These are phyloP conservation scores for Sugiyamaella floridensis DNA, from an alignment of 805 yeast genomes.

Conservation along the genomic window DNA sequence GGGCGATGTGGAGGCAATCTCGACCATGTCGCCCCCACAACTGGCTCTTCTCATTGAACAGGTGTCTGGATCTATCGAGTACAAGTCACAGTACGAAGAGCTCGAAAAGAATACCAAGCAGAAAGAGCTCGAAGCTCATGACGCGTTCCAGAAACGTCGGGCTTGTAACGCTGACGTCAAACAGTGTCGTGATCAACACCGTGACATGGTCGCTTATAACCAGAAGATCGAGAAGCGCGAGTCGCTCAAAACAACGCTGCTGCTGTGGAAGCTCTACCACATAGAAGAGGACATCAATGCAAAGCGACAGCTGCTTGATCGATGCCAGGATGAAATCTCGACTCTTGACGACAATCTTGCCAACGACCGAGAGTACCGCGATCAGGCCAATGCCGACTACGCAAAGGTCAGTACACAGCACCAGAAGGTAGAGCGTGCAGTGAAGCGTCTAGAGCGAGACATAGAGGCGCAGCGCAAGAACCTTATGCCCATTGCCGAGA, in stretches of 20 bases:
- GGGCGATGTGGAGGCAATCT: conserved; percentile 93
- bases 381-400: conserved; percentile 8
- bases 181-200: conserved; percentile 69
- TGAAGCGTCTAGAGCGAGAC: conserved; percentile 35
- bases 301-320: conserved; percentile 23
- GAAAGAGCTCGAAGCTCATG: conserved; percentile 44
- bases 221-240: conserved; percentile 40
- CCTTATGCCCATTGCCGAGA: conserved; percentile 58
- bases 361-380: conserved; percentile 14
- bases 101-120: conserved; percentile 40
- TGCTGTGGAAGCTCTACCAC: conserved; percentile 61
- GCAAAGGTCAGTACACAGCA: conserved; percentile 12
- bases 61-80: conserved; percentile 74
- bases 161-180: conserved; percentile 65
- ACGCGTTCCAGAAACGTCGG: conserved; percentile 61
- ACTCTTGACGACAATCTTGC: conserved; percentile 16
- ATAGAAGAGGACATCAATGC: conserved; percentile 36
- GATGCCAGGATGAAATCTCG: conserved; percentile 18
- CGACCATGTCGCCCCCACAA: conserved; percentile 75
- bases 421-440: conserved; percentile 31
- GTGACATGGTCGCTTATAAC: conserved; percentile 63
- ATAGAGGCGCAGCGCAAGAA: conserved; percentile 40
- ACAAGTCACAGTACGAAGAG: conserved; percentile 55
- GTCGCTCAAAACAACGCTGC: conserved; percentile 37
- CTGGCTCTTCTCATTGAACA: conserved; percentile 70